Conservation (phyloP, 306 rosid species). For the Senna tora region DNA sequence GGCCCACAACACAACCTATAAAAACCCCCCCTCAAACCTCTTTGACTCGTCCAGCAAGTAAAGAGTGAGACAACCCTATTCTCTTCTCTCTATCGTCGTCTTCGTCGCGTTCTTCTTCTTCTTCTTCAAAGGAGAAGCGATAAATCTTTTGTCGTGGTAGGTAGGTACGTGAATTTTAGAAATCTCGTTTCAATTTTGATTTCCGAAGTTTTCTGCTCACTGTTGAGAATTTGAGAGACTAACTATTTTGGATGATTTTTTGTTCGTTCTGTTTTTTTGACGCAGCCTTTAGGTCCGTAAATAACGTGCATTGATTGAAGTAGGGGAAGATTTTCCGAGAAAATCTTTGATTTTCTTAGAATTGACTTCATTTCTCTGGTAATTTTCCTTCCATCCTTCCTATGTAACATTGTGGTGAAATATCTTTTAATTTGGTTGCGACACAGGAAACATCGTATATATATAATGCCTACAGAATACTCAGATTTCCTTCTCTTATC, state of each 20-base stretch:
- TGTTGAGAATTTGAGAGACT: neutral
- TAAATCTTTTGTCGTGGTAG: neutral
- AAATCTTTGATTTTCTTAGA: neutral
- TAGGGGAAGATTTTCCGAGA: neutral
- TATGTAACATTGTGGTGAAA: neutral
- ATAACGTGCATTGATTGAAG: neutral
- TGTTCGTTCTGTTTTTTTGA: neutral
- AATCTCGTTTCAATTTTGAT: constrained; percentile 11
- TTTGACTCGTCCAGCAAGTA: neutral
- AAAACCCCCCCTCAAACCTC: neutral
- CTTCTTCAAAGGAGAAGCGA: neutral
- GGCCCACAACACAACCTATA: neutral
- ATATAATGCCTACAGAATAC: neutral
- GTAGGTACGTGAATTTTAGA: constrained; percentile 27
- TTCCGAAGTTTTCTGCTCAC: neutral
- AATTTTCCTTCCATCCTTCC: constrained; percentile 7
- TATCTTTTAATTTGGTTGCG: neutral
- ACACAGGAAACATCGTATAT: neutral
- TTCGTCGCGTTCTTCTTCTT: neutral
- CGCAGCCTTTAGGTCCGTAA: neutral
- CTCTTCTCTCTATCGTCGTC: neutral
- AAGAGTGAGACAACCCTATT: neutral
- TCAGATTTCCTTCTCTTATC: neutral
- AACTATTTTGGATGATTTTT: neutral
- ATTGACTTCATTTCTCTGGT: neutral